These are phyloP conservation scores for Entamoeba dispar DNA, from an alignment of 208 protist species.

Conservation along the genomic window DNA sequence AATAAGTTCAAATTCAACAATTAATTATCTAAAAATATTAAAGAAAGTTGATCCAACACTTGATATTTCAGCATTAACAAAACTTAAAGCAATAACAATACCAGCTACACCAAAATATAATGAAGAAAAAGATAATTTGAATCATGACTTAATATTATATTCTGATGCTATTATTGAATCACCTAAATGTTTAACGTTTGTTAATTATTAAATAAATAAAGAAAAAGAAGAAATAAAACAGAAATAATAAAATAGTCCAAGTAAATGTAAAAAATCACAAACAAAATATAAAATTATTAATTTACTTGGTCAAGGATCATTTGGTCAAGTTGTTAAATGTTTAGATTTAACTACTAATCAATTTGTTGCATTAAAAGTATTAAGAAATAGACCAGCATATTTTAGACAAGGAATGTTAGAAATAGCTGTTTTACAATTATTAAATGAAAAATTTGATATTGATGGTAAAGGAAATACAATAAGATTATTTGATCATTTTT, in stretches of 20 bases:
- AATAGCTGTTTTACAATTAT: constrained; percentile 11
- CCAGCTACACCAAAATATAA: background rate
- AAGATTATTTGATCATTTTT: background rate
- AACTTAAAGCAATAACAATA: background rate
- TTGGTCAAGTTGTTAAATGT: constrained; percentile 60
- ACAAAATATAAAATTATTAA: constrained; percentile 27
- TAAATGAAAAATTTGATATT: background rate
- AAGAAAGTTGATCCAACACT: background rate
- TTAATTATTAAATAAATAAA: background rate
- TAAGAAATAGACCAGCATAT: constrained; percentile 34
- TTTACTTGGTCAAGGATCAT: constrained; percentile 52
- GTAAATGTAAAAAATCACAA: background rate
- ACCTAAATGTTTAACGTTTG: background rate
- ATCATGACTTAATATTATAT: background rate
- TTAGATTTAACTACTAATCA: constrained; percentile 10
- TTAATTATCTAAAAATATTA: background rate
- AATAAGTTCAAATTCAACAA: background rate
- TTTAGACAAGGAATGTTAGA: constrained; percentile 27
- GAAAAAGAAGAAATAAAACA: no score
- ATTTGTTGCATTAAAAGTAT: constrained; percentile 24
- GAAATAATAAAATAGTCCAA: background rate
- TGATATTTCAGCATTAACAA: background rate
- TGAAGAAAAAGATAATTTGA: background rate
- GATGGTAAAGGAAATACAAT: background rate
- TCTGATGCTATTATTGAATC: background rate